A percentile compares a stretch with the other conserved stretches of the same genome.
Conservation (phyloP, 2,329 filamentous ascomycete species). For the Thermoascus crustaceus region DNA sequence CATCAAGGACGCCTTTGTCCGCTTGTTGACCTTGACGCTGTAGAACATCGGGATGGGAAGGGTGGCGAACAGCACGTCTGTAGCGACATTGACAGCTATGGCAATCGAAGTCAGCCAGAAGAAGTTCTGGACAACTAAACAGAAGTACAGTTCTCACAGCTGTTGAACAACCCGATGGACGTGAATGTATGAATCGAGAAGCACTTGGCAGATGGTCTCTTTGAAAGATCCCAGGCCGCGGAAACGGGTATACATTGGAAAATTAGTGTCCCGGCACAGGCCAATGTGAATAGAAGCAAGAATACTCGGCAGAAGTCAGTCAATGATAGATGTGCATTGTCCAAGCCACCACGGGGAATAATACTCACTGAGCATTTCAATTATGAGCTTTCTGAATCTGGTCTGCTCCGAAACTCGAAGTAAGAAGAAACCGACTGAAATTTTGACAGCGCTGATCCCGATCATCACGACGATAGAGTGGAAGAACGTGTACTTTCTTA, state of each 20-base stretch:
- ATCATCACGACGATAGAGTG: slow-evolving; percentile 42
- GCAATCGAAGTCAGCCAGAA: too few species aligned
- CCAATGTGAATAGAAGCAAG: slow-evolving; percentile 20
- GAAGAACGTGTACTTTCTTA: slow-evolving; percentile 37
- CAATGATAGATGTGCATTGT: too few species aligned
- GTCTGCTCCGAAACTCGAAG: slow-evolving; percentile 34
- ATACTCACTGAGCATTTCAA: slow-evolving; percentile 28
- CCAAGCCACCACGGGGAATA: slow-evolving; percentile 22
- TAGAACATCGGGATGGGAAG: slow-evolving; percentile 35
- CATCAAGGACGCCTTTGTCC: slow-evolving; percentile 31
- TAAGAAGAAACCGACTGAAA: slow-evolving; percentile 36
- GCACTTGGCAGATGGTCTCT: slow-evolving; percentile 36
- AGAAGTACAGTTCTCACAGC: slow-evolving; percentile 24
- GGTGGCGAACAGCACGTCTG: slow-evolving; percentile 38
- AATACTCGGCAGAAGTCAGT: slow-evolving; percentile 26
- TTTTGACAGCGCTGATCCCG: slow-evolving; percentile 37
- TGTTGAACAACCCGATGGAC: slow-evolving; percentile 42
- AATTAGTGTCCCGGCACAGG: slow-evolving; percentile 39
- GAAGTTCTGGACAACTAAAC: too few species aligned
- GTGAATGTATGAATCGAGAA: slow-evolving; percentile 34
- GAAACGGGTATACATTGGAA: slow-evolving; percentile 41
- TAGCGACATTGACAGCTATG: slow-evolving; percentile 37
- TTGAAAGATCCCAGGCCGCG: slow-evolving; percentile 37
- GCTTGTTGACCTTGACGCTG: slow-evolving; percentile 32
- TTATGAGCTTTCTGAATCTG: slow-evolving; percentile 29